phyloP scores from a whole-genome alignment of 192 early-diverging fungal genomes.

The Mortierella claussenii region DNA sequence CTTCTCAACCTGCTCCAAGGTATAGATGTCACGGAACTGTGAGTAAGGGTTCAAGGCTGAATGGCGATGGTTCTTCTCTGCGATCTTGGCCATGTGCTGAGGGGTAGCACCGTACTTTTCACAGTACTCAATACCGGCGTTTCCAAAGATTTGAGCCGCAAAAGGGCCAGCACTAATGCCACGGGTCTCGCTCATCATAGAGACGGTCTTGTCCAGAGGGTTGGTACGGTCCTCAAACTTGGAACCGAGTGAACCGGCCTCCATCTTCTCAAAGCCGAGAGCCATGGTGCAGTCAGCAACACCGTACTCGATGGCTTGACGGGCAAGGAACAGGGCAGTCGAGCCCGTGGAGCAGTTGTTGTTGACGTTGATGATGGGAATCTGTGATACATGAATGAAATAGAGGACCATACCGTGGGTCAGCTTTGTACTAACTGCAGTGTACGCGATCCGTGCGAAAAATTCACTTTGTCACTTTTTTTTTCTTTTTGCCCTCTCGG shows the following conservation, averaged over 20 bases:
- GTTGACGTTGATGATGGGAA: constrained; percentile 72
- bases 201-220: constrained; percentile 70
- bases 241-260: constrained; percentile 59
- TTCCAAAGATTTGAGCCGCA: constrained; percentile 78
- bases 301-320: constrained; percentile 68
- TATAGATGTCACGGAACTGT: constrained; percentile 72
- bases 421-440: too few relatives aligned
- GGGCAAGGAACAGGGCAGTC: constrained; percentile 73
- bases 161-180: constrained; percentile 66
- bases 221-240: constrained; percentile 69
- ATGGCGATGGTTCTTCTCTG: constrained; percentile 80
- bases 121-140: constrained; percentile 76
- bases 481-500: too few relatives aligned
- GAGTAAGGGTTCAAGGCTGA: constrained; percentile 75
- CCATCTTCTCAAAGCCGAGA: constrained; percentile 82
- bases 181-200: constrained; percentile 66
- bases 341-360: constrained; percentile 85
- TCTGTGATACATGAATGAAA: constrained; percentile 10
- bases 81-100: constrained; percentile 73
- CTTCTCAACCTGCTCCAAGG: constrained; percentile 69
- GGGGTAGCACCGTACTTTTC: constrained; percentile 70
- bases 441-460: too few relatives aligned
- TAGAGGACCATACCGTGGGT: neutral
- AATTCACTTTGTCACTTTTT: too few relatives aligned
- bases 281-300: constrained; percentile 75